Percentiles rank a stretch among this genome's conserved stretches.
phyloP scores from a whole-genome alignment of 2,329 filamentous ascomycete genomes.

The Pestalotiopsis sp. region DNA sequence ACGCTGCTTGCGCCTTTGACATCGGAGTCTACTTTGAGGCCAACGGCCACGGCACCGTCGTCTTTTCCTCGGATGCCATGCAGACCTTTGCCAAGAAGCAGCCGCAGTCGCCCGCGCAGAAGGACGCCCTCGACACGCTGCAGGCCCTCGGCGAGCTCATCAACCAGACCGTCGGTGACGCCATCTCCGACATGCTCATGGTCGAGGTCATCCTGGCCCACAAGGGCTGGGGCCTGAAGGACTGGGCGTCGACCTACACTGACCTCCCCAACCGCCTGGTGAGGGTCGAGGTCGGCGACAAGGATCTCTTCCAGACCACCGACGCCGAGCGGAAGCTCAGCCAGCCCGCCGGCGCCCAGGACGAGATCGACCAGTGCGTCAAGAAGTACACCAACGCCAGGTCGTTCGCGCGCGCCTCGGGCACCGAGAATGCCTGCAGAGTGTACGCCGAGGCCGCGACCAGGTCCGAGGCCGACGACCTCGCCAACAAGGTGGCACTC shows the following conservation, averaged over 20 bases:
- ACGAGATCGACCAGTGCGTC: slow-evolving; percentile 82
- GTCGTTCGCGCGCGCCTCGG: slow-evolving; percentile 87
- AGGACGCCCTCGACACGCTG: slow-evolving; percentile 83
- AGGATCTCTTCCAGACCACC: slow-evolving; percentile 85
- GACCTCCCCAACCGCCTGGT: slow-evolving; percentile 96
- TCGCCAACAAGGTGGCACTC: slow-evolving; percentile 79
- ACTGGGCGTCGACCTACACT: slow-evolving; percentile 91
- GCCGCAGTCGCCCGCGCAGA: slow-evolving; percentile 88
- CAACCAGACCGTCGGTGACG: slow-evolving; percentile 97
- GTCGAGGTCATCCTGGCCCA: slow-evolving; percentile 95
- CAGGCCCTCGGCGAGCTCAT: slow-evolving; percentile 84
- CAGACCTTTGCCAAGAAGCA: slow-evolving; percentile 76
- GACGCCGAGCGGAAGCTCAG: slow-evolving; percentile 89
- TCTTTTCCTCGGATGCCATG: slow-evolving; percentile 85
- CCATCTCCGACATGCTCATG: slow-evolving; percentile 91
- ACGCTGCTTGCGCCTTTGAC: slow-evolving; percentile 92
- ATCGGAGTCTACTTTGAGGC: slow-evolving; percentile 98
- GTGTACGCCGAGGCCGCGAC: slow-evolving; percentile 93
- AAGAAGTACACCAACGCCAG: slow-evolving; percentile 89
- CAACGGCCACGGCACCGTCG: slow-evolving; percentile 94
- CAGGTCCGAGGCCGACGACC: slow-evolving; percentile 84
- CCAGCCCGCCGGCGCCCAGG: slow-evolving; percentile 76
- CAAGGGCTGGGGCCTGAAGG: slow-evolving; percentile 85
- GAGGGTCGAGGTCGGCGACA: slow-evolving; percentile 84
- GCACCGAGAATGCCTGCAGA: slow-evolving; percentile 72